Percentiles rank a stretch among this genome's conserved stretches.
These are phyloP conservation scores for Pseudogymnoascus sp. DNA, from an alignment of 2,329 filamentous ascomycete species.

Conservation along the genomic window DNA sequence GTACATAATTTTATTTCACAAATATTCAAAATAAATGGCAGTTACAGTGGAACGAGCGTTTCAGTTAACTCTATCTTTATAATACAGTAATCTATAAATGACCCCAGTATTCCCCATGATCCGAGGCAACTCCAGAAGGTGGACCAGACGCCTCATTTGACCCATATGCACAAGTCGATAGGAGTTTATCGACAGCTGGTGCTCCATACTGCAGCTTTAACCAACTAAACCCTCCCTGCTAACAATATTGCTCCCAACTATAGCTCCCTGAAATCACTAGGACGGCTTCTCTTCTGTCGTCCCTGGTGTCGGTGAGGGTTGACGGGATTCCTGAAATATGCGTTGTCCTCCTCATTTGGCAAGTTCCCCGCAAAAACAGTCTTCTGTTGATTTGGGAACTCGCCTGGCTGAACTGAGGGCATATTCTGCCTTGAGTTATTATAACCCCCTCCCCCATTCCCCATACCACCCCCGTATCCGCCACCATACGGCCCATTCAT, in stretches of 20 bases:
- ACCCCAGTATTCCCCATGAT: not conserved
- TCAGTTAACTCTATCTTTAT: not conserved
- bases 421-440: constrained; percentile 17
- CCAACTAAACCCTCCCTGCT: not conserved
- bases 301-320: constrained; percentile 89
- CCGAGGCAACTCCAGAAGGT: not conserved
- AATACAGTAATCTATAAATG: constrained; percentile 3
- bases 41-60: not conserved
- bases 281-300: constrained; percentile 67
- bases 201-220: constrained; percentile 3
- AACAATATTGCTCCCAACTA: constrained; percentile 27
- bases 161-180: constrained; percentile 1
- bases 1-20: not conserved
- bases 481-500: constrained; percentile 32
- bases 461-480: constrained; percentile 25
- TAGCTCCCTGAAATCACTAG: constrained; percentile 84
- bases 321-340: constrained; percentile 91
- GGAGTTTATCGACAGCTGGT: constrained; percentile 4
- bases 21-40: not conserved
- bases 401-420: constrained; percentile 16
- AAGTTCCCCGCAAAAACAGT: constrained; percentile 38
- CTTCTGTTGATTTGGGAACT: constrained; percentile 49
- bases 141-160: constrained; percentile 2
- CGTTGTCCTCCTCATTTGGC: constrained; percentile 67
- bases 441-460: constrained; percentile 19